Percentiles rank a stretch among this genome's conserved stretches.
phyloP scores from a whole-genome alignment of 2,329 filamentous ascomycete species.

The Xylaria arbuscula region DNA sequence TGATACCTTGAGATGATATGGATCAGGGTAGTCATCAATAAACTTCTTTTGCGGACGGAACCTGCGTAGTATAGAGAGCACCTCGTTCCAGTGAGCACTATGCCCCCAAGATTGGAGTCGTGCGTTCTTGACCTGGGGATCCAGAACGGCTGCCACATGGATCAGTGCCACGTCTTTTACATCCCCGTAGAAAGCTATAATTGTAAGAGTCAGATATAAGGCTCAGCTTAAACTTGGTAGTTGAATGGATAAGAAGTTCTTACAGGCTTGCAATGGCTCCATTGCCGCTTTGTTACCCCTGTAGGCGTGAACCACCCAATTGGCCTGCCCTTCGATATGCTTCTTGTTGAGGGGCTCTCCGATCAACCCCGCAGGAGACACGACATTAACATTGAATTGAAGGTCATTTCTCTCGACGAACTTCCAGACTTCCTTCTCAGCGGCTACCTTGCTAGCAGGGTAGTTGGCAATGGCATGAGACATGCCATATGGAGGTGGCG shows the following conservation, averaged over 20 bases:
- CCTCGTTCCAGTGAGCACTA: constrained; percentile 21
- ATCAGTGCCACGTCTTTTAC: constrained; percentile 27
- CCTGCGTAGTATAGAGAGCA: constrained; percentile 14
- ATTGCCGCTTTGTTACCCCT: constrained; percentile 18
- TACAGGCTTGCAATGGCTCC: constrained; percentile 18
- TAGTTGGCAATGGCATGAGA: constrained; percentile 25
- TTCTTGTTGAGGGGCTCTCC: constrained; percentile 21
- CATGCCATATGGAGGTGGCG: constrained; percentile 22
- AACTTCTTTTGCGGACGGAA: constrained; percentile 21
- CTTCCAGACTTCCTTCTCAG: constrained; percentile 26
- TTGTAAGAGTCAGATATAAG: constrained; percentile 1
- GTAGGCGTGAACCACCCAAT: constrained; percentile 23
- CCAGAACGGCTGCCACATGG: constrained; percentile 24
- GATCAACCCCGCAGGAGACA: constrained; percentile 19
- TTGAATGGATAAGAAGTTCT: neutral
- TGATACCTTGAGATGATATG: constrained; percentile 16
- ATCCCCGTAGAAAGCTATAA: constrained; percentile 22
- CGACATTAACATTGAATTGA: constrained; percentile 19
- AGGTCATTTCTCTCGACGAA: constrained; percentile 12
- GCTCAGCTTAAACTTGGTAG: neutral
- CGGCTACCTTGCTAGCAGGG: constrained; percentile 23
- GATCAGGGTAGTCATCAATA: constrained; percentile 23
- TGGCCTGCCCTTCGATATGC: constrained; percentile 23
- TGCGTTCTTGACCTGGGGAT: constrained; percentile 23
- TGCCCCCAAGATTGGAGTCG: constrained; percentile 24